These are phyloP conservation scores for Dactylonectria estremocensis DNA, from an alignment of 2,329 filamentous ascomycete genomes.

Conservation along the genomic window DNA sequence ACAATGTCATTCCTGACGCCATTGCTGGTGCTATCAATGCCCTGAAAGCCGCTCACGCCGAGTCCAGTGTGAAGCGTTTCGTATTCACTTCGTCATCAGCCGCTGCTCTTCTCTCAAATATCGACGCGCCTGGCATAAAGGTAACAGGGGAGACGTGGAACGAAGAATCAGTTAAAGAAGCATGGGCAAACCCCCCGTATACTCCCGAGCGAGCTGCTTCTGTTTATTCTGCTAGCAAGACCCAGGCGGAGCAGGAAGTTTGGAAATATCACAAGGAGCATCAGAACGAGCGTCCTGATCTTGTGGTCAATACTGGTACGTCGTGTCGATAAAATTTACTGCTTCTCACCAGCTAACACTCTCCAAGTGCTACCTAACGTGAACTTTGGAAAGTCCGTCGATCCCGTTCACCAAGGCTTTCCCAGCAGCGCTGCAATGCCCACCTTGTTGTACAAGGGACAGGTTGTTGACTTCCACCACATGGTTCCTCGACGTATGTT, in stretches of 20 bases:
- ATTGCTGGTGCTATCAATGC: slow-evolving; percentile 49
- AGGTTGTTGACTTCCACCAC: background rate
- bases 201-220: slow-evolving; percentile 40
- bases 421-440: slow-evolving; percentile 43
- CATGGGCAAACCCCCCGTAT: slow-evolving; percentile 57
- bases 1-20: slow-evolving; percentile 55
- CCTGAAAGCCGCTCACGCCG: slow-evolving; percentile 54
- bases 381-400: slow-evolving; percentile 47
- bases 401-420: slow-evolving; percentile 38
- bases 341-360: rapidly evolving
- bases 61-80: slow-evolving; percentile 56
- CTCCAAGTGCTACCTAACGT: slow-evolving; percentile 46
- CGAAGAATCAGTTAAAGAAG: slow-evolving; percentile 50
- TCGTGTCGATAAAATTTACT: rapidly evolving
- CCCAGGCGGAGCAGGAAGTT: slow-evolving; percentile 52
- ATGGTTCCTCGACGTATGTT: background rate
- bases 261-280: slow-evolving; percentile 55
- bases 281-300: slow-evolving; percentile 42
- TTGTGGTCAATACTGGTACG: slow-evolving; percentile 47
- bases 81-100: slow-evolving; percentile 48
- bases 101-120: slow-evolving; percentile 4
- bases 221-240: slow-evolving; percentile 59
- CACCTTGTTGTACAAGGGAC: slow-evolving; percentile 42
- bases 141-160: slow-evolving; percentile 51
- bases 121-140: background rate